Conservation (phyloP, 257 asterid genomes). For the Cinchona pubescens region DNA sequence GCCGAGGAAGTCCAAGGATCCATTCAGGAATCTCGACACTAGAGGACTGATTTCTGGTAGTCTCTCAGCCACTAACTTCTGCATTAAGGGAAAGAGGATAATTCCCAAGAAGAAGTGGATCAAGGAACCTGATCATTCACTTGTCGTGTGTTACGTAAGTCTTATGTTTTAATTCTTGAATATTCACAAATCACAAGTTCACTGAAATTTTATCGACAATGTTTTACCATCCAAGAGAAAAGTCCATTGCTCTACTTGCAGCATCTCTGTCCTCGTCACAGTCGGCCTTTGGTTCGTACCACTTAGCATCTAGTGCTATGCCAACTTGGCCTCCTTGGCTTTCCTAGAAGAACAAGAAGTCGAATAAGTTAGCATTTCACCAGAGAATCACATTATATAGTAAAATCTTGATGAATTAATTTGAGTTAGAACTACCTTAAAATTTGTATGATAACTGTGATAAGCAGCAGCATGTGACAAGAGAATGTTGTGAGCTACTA, state of each 20-base stretch:
- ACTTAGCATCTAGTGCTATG: conserved; percentile 60
- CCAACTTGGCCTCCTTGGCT: conserved; percentile 71
- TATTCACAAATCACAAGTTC: neutral
- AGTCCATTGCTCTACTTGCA: conserved; percentile 71
- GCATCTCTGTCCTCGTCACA: conserved; percentile 62
- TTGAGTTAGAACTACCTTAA: conserved; percentile 52
- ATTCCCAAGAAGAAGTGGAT: conserved; percentile 82
- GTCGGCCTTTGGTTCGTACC: conserved; percentile 73
- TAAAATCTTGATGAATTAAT: neutral
- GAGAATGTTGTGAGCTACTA: conserved; percentile 69
- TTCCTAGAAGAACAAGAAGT: conserved; percentile 33
- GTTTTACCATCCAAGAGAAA: conserved; percentile 76
- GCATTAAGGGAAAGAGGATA: conserved; percentile 94
- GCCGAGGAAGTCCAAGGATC: conserved; percentile 75
- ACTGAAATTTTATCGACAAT: neutral
- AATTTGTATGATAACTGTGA: conserved; percentile 45
- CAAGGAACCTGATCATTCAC: conserved; percentile 81
- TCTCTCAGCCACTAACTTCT: conserved; percentile 59
- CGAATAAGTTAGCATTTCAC: neutral
- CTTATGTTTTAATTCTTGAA: neutral
- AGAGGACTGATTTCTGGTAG: conserved; percentile 51
- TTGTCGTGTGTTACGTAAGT: conserved; percentile 3
- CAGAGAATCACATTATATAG: neutral
- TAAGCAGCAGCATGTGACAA: conserved; percentile 78
- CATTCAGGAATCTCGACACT: conserved; percentile 46